A percentile compares a stretch with the other conserved stretches of the same genome.
phyloP scores from a whole-genome alignment of 2,329 filamentous ascomycete genomes.

The Trichoderma citrinoviride region DNA sequence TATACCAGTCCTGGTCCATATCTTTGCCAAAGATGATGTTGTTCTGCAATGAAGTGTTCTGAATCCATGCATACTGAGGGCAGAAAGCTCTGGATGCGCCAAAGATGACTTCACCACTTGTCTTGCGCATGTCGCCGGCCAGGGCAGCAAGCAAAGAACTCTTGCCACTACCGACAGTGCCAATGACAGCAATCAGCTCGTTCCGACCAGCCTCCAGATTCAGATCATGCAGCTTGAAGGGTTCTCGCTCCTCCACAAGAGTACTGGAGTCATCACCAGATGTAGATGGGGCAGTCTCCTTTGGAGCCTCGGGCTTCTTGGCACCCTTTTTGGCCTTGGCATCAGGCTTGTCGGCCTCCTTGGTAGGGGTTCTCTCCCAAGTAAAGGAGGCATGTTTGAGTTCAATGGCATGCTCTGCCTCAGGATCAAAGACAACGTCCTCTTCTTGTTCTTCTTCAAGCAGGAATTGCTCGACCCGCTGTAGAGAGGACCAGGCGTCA shows the following conservation, averaged over 20 bases:
- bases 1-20: slow-evolving; percentile 74
- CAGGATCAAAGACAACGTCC: slow-evolving; percentile 54
- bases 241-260: slow-evolving; percentile 57
- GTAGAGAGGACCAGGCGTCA: slow-evolving; percentile 81
- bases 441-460: slow-evolving; percentile 81
- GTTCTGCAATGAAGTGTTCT: slow-evolving; percentile 80
- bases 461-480: slow-evolving; percentile 84
- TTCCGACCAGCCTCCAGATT: slow-evolving; percentile 67
- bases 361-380: slow-evolving; percentile 70
- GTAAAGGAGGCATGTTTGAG: slow-evolving; percentile 75
- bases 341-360: slow-evolving; percentile 45
- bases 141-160: slow-evolving; percentile 83
- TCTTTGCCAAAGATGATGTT: slow-evolving; percentile 90
- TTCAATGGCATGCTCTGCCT: slow-evolving; percentile 67
- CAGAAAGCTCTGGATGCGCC: slow-evolving; percentile 85
- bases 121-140: slow-evolving; percentile 91
- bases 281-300: slow-evolving; percentile 32
- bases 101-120: slow-evolving; percentile 67
- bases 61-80: slow-evolving; percentile 97
- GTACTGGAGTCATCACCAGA: slow-evolving; percentile 52
- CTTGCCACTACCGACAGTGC: slow-evolving; percentile 86
- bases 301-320: slow-evolving; percentile 39
- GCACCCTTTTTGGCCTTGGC: slow-evolving; percentile 40
- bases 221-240: slow-evolving; percentile 70
- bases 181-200: slow-evolving; percentile 82